Evolutionary conservation across 805 yeast species (phyloP), one percentile per base, ranked within the genome.

Genomic region (Suhomyces tanzawaensis): DNA sequence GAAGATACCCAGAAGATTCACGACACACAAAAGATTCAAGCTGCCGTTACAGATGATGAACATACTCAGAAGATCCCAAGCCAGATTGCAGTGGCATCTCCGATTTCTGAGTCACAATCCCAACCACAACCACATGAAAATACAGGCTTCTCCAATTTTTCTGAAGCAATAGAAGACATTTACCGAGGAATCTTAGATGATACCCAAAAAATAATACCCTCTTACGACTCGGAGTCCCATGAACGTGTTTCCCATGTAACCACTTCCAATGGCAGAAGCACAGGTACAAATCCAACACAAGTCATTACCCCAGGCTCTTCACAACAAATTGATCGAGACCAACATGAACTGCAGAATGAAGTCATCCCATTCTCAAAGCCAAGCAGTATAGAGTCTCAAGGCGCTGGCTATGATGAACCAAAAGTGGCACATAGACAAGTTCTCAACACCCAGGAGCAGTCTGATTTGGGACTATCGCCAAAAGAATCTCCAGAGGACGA

Each of bases 371-470:
- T 11, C 11, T 21, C 24, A 7, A 7, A 21, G 11, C 24, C 24
- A 21, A 21, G 24, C 11, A 21, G 9, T 11, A 7, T 21, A 21
- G 24, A 21, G 24, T n/a, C n/a, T n/a, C n/a, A n/a, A n/a, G 9
- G 11, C 7, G 7, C 24, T 11, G 11, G 7, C 7, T 11, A 8
- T 8, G 28, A 25, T 7, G 28, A 25, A 25, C 28, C 24, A 11
- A 23, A 21, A 3, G 19, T 28, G 45, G 60, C 16, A 46, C 64
- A n/a, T 50, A 61, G 49, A 6, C 71, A 68, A 40, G 73, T 68
- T 23, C 38, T 48, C 25, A 58, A 57, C 29, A 58, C 63, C 5
- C 63, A 58, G 35, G 62, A 57, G 29, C 42, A 41, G 14, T 32
- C 16, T 9, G 28, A 33, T 13, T n/a, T 25, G 7, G 27, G 19